Conservation (phyloP, 2,329 filamentous ascomycete species). For the Phaeosphaeriaceae sp. region DNA sequence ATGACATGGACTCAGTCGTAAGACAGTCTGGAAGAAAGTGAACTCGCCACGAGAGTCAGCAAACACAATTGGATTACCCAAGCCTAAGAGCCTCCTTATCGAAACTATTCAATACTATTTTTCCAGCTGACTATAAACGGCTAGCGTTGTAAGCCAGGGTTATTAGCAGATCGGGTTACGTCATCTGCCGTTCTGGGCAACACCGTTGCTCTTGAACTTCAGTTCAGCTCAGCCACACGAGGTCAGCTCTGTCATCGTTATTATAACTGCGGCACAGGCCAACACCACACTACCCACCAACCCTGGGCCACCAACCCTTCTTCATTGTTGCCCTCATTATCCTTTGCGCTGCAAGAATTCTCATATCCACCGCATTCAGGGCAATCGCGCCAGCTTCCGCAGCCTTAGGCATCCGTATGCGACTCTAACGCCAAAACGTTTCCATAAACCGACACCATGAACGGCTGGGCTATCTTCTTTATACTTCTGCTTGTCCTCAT, state of each 20-base stretch:
- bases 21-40: slow-evolving; percentile 9
- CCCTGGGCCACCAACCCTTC: background rate
- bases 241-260: slow-evolving; percentile 20
- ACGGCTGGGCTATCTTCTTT: slow-evolving; percentile 64
- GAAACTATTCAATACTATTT: background rate
- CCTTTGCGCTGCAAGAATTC: background rate
- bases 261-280: slow-evolving; percentile 13
- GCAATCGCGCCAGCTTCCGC: slow-evolving; percentile 12
- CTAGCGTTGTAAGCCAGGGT: slow-evolving; percentile 4
- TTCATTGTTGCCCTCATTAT: background rate
- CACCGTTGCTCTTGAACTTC: slow-evolving; percentile 8
- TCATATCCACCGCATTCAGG: slow-evolving; percentile 11
- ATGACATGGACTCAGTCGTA: background rate
- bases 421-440: slow-evolving; percentile 2
- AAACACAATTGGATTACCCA: too few species aligned
- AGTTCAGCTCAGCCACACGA: slow-evolving; percentile 30
- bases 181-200: slow-evolving; percentile 31
- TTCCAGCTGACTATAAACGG: background rate
- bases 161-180: slow-evolving; percentile 24
- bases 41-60: too few species aligned
- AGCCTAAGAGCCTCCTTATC: too few species aligned
- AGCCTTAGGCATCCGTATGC: slow-evolving; percentile 17
- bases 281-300: slow-evolving; percentile 4
- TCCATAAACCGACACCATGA: slow-evolving; percentile 38
- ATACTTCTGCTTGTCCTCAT: slow-evolving; percentile 72